Conservation (phyloP, 345 rosid species). For the Chamaenerion angustifolium region DNA sequence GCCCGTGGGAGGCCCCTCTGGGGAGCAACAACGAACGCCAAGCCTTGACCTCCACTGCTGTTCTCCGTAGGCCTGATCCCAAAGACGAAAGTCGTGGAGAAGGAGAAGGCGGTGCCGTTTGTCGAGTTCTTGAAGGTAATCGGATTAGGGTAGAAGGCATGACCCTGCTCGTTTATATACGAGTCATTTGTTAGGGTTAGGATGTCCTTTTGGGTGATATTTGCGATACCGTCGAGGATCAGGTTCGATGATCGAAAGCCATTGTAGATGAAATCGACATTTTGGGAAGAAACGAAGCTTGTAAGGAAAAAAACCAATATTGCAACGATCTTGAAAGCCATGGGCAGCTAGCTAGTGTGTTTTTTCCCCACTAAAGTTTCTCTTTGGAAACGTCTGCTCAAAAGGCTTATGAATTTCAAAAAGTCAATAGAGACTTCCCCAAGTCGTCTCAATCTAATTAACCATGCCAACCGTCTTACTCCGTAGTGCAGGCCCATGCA, state of each 20-base stretch:
- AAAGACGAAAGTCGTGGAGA: constrained; percentile 49
- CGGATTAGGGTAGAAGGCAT: constrained; percentile 29
- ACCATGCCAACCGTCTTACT: too few species aligned
- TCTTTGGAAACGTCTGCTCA: too few species aligned
- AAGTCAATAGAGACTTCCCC: too few species aligned
- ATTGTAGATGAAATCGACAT: background rate
- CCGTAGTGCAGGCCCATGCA: too few species aligned
- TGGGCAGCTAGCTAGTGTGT: background rate
- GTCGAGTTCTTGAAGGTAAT: constrained; percentile 26
- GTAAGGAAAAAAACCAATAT: background rate
- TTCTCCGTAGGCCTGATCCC: constrained; percentile 22
- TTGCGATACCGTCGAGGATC: constrained; percentile 25
- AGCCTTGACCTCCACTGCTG: constrained; percentile 27
- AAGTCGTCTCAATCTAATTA: too few species aligned
- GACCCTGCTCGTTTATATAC: constrained; percentile 11
- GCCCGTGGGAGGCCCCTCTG: constrained; percentile 27
- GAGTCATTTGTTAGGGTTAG: constrained; percentile 37
- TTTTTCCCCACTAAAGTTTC: too few species aligned
- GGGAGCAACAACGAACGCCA: constrained; percentile 40
- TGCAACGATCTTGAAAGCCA: background rate
- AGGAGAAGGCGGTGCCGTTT: constrained; percentile 18
- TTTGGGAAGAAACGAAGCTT: background rate
- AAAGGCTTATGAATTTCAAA: too few species aligned
- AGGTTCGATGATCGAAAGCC: constrained; percentile 10
- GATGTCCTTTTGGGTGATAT: constrained; percentile 24